Percentiles rank a stretch among this genome's conserved stretches.
Evolutionary conservation across 805 yeast species (phyloP).

Genomic region (Candida dajiaensis): DNA sequence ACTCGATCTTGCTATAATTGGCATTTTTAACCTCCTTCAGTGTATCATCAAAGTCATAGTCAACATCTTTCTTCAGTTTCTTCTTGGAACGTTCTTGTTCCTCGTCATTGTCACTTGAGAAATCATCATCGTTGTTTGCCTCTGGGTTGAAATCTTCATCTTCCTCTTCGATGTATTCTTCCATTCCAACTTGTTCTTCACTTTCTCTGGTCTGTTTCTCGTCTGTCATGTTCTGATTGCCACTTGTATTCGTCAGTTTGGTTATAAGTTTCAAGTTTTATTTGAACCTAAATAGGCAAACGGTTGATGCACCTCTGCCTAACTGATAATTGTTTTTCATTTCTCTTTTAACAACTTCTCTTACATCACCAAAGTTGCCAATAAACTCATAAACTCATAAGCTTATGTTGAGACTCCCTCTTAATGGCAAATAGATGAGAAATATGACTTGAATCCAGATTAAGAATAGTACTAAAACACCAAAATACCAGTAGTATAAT

Average conservation of each 20-base stretch:
- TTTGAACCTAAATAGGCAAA: no score
- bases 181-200: neutral
- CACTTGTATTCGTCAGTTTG: neutral
- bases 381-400: no score
- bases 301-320: no score
- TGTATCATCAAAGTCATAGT: slow-evolving; percentile 31
- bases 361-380: no score
- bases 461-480: no score
- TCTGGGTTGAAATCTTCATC: slow-evolving; percentile 54
- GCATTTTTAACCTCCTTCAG: slow-evolving; percentile 26
- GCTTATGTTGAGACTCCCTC: no score
- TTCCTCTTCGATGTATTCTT: slow-evolving; percentile 47
- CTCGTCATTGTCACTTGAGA: slow-evolving; percentile 17
- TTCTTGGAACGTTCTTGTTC: slow-evolving; percentile 16
- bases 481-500: no score
- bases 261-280: no score
- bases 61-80: slow-evolving; percentile 21
- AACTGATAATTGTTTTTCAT: no score
- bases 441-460: no score
- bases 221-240: neutral
- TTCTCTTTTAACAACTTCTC: no score
- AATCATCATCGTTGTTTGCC: slow-evolving; percentile 8
- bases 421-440: no score
- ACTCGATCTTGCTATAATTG: slow-evolving; percentile 48
- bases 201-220: neutral